phyloP scores from a whole-genome alignment of 331 rosid species.

The Pyracantha coccinea region DNA sequence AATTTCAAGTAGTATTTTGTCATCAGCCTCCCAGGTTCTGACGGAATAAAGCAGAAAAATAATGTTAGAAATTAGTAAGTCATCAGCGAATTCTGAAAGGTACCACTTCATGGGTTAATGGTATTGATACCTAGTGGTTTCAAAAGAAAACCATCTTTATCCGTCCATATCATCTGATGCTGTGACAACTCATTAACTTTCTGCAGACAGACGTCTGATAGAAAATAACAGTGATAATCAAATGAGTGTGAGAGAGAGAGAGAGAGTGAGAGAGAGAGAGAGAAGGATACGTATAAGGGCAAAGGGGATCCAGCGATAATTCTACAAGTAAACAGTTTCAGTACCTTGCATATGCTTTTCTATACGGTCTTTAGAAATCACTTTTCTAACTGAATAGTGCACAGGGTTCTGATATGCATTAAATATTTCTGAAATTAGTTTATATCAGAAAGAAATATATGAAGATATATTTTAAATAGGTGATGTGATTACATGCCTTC shows the following conservation, averaged over 20 bases:
- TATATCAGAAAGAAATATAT: slow-evolving; percentile 8
- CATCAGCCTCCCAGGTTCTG: slow-evolving; percentile 97
- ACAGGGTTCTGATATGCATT: slow-evolving; percentile 58
- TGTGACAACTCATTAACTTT: slow-evolving; percentile 77
- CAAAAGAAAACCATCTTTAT: slow-evolving; percentile 93
- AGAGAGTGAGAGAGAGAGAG: not conserved
- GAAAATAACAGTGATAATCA: slow-evolving; percentile 8
- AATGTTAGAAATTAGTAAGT: slow-evolving; percentile 15
- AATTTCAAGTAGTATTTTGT: slow-evolving; percentile 95
- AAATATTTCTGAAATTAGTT: not conserved
- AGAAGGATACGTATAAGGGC: not conserved
- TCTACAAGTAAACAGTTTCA: slow-evolving; percentile 1
- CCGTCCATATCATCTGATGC: slow-evolving; percentile 82
- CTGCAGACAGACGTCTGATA: slow-evolving; percentile 69
- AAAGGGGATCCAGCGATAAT: not conserved
- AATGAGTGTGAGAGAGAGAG: not conserved
- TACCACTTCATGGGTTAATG: slow-evolving; percentile 4
- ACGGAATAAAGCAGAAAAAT: slow-evolving; percentile 16
- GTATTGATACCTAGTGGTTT: slow-evolving; percentile 73
- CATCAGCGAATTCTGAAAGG: slow-evolving; percentile 8
- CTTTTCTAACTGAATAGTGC: slow-evolving; percentile 54
- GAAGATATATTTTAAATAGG: slow-evolving; percentile 1
- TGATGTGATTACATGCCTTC: slow-evolving; percentile 41
- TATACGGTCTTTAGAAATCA: slow-evolving; percentile 42
- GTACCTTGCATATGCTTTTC: slow-evolving; percentile 87